Evolutionary conservation across 2,329 filamentous ascomycete species (phyloP).

Genomic region (Phialophora expanda): DNA sequence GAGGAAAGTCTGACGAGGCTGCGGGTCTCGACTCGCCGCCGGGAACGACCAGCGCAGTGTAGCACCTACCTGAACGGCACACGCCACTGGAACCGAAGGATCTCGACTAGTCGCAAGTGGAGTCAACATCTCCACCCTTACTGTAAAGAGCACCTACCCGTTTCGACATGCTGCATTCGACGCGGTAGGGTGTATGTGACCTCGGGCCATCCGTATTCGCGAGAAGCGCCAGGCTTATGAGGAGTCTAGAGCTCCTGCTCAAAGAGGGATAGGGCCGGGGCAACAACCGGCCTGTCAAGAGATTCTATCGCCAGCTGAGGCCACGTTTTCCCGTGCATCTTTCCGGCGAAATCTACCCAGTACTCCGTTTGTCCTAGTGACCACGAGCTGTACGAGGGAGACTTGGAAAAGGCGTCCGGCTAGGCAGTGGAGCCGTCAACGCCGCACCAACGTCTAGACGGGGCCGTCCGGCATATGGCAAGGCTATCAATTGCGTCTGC

Average conservation of each 20-base stretch:
- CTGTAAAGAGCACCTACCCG: conserved; percentile 14
- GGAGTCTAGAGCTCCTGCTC: not conserved
- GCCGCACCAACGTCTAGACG: not conserved
- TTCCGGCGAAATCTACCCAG: not conserved
- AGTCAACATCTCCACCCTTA: not conserved
- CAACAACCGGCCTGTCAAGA: not conserved
- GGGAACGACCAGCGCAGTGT: not conserved
- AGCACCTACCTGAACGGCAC: not conserved
- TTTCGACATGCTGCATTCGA: conserved; percentile 4
- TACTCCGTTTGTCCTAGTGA: not conserved
- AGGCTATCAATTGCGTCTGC: not conserved
- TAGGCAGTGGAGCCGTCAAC: not conserved
- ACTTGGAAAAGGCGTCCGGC: not conserved
- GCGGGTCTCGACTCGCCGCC: conserved; percentile 13
- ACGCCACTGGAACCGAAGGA: not conserved
- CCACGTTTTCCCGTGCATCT: not conserved
- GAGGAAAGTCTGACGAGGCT: conserved; percentile 18
- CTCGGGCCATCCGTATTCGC: not conserved
- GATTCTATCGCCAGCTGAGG: not conserved
- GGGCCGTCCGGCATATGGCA: not conserved
- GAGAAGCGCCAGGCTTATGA: not conserved
- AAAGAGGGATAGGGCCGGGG: too few species aligned
- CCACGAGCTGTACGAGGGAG: not conserved
- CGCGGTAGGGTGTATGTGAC: not conserved
- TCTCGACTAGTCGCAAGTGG: not conserved